Evolutionary conservation across 129 eudicot species (phyloP).

Genomic region (Dittrichia graveolens): DNA sequence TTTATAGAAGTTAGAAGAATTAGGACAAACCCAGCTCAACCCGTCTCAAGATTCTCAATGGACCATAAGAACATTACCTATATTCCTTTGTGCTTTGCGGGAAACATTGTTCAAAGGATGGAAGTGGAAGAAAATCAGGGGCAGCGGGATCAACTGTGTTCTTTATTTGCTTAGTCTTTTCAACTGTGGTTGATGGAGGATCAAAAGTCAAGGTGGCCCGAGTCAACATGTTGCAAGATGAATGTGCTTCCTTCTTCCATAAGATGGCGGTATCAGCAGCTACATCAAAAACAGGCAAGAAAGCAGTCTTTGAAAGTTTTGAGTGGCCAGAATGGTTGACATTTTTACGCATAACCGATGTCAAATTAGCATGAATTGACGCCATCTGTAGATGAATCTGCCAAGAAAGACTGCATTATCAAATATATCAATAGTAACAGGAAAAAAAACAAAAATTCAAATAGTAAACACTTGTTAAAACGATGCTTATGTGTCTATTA

Average conservation of each 20-base stretch:
- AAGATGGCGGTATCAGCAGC: constrained; percentile 38
- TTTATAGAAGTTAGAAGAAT: not conserved
- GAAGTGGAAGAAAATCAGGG: constrained; percentile 96
- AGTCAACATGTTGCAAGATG: constrained; percentile 39
- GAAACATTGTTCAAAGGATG: constrained; percentile 92
- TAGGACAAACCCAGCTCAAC: not conserved
- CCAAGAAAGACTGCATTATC: not conserved
- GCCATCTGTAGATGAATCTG: constrained; percentile 58
- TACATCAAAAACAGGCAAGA: constrained; percentile 67
- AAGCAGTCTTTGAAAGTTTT: constrained; percentile 54
- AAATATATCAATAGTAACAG: not conserved
- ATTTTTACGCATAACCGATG: constrained; percentile 62
- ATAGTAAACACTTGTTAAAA: not conserved
- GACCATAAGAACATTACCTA: constrained; percentile 37
- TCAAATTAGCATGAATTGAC: constrained; percentile 67
- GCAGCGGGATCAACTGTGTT: constrained; percentile 84
- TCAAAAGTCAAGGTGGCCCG: constrained; percentile 90
- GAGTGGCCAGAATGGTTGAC: constrained; percentile 42
- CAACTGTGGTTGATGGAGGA: constrained; percentile 59
- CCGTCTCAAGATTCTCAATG: not conserved
- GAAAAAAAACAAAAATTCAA: constrained; percentile 6
- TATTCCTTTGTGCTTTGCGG: constrained; percentile 90
- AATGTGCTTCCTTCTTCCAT: constrained; percentile 46
- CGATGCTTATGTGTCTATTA: not conserved
- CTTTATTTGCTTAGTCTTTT: constrained; percentile 56